Evolutionary conservation across 2,329 filamentous ascomycete genomes (phyloP).

Genomic region (Dactylellina leptospora): DNA sequence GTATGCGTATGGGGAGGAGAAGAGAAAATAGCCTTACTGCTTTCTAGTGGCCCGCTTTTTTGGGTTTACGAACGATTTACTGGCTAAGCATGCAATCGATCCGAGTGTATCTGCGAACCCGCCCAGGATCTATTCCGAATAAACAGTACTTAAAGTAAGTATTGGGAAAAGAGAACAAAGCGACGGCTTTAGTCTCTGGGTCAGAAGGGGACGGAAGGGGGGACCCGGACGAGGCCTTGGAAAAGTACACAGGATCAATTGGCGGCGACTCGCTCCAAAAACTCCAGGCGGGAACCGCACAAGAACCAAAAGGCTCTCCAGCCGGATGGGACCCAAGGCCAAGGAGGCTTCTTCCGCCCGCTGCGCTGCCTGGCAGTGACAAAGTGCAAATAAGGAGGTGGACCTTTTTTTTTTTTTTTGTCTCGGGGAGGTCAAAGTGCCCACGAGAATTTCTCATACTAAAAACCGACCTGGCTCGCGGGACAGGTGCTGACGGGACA

Average conservation of each 20-base stretch:
- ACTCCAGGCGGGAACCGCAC: conserved; percentile 30
- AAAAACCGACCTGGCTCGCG: conserved; percentile 7
- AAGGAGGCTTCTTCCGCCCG: conserved; percentile 13
- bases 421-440: conserved; percentile 36
- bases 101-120: background rate
- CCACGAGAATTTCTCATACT: conserved; percentile 12
- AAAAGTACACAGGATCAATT: conserved; percentile 12
- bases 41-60: conserved; percentile 23
- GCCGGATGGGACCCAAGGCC: conserved; percentile 25
- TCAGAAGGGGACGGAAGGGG: conserved; percentile 26
- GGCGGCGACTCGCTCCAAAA: background rate
- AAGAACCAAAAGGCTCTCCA: conserved; percentile 2
- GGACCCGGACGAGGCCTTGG: conserved; percentile 26
- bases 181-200: conserved; percentile 13
- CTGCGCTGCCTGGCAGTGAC: conserved; percentile 37
- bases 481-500: background rate
- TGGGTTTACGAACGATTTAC: conserved; percentile 29
- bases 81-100: conserved; percentile 8
- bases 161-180: conserved; percentile 40
- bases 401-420: too few species aligned
- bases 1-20: background rate
- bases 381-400: conserved; percentile 51
- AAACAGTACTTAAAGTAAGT: too few species aligned
- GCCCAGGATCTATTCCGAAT: conserved; percentile 21
- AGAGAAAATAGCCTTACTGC: conserved; percentile 27